Percentiles rank a stretch among this genome's conserved stretches.
Conservation (phyloP, 2,329 filamentous ascomycete genomes). For the Leptosphaerulina australis region DNA sequence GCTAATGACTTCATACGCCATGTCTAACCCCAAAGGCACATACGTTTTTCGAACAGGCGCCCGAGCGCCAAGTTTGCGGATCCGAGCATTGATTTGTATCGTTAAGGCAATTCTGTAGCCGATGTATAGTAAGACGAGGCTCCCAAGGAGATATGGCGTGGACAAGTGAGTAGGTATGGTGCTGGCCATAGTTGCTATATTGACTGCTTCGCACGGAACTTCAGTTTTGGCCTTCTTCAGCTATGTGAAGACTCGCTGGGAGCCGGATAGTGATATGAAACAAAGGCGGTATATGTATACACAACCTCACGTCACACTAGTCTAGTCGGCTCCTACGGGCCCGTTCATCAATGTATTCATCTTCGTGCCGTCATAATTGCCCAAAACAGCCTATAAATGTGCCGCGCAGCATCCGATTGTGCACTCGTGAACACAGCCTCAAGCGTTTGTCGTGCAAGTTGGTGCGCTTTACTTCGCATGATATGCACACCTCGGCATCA, state of each 20-base stretch:
- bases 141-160: conserved; percentile 31
- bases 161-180: conserved; percentile 26
- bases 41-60: conserved; percentile 52
- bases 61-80: conserved; percentile 52
- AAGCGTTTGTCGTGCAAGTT: background rate
- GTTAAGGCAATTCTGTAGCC: conserved; percentile 24
- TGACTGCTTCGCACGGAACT: background rate
- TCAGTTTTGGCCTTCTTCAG: too few relatives aligned
- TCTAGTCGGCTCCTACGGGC: background rate
- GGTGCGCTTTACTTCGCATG: background rate
- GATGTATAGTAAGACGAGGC: conserved; percentile 27
- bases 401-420: conserved; percentile 7
- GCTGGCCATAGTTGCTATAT: conserved; percentile 31
- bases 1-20: conserved; percentile 64
- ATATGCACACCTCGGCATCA: conserved; percentile 15
- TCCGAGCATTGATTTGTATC: conserved; percentile 44
- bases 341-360: too few relatives aligned
- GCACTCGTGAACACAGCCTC: background rate
- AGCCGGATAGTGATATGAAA: background rate
- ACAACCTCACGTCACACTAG: conserved; percentile 13
- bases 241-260: background rate
- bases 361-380: too few relatives aligned
- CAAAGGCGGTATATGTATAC: conserved; percentile 12
- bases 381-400: too few relatives aligned
- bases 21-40: conserved; percentile 63